phyloP scores from a whole-genome alignment of 768 basidiomycete species.

The Rhizopogon vulgaris region DNA sequence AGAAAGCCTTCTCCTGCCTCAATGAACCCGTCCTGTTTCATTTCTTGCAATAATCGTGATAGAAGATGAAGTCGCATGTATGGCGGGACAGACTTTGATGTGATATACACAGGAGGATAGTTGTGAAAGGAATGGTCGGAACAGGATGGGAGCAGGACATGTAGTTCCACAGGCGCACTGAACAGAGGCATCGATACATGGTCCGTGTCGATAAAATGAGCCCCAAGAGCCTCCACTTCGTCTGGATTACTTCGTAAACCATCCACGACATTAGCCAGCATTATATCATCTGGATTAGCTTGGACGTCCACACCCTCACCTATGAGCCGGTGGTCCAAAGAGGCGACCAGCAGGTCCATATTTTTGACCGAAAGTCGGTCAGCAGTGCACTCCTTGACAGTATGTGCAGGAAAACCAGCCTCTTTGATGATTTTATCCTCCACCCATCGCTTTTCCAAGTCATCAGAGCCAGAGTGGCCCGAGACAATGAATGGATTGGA shows the following conservation, averaged over 20 bases:
- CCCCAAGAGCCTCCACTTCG: slow-evolving; percentile 53
- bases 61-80: slow-evolving; percentile 85
- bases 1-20: slow-evolving; percentile 67
- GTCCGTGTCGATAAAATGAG: slow-evolving; percentile 35
- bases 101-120: slow-evolving; percentile 69
- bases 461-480: slow-evolving; percentile 53
- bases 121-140: slow-evolving; percentile 39
- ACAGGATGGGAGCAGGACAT: slow-evolving; percentile 51
- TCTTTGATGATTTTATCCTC: slow-evolving; percentile 77
- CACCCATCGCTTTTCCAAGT: slow-evolving; percentile 71
- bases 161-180: slow-evolving; percentile 57
- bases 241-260: slow-evolving; percentile 21
- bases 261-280: slow-evolving; percentile 6
- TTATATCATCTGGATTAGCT: slow-evolving; percentile 29
- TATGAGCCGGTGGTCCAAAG: slow-evolving; percentile 48
- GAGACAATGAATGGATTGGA: slow-evolving; percentile 67
- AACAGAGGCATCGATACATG: slow-evolving; percentile 60
- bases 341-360: slow-evolving; percentile 50
- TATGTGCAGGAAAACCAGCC: slow-evolving; percentile 73
- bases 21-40: slow-evolving; percentile 49
- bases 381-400: slow-evolving; percentile 51
- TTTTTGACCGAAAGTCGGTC: slow-evolving; percentile 34
- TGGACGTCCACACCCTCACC: slow-evolving; percentile 32
- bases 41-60: slow-evolving; percentile 50
- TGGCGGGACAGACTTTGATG: slow-evolving; percentile 61